Conservation (phyloP, 148 eudicot species). For the Drosera capensis region DNA sequence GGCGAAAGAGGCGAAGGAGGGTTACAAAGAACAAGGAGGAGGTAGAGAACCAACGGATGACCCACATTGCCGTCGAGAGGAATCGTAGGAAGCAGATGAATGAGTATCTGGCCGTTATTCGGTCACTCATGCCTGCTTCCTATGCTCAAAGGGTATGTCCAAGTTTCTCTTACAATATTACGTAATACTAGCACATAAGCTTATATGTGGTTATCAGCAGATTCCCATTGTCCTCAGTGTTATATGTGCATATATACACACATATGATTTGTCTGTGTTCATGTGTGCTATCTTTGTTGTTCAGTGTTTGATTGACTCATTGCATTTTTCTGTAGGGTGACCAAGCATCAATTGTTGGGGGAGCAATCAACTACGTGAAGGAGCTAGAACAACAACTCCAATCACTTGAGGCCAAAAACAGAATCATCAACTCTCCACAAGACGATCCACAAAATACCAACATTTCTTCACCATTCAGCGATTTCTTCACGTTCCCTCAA, state of each 20-base stretch:
- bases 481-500: slow-evolving; percentile 55
- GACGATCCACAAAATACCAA: not conserved
- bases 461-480: slow-evolving; percentile 12
- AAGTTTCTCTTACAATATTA: not conserved
- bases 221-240: not conserved
- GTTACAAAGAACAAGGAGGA: slow-evolving; percentile 58
- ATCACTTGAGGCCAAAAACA: slow-evolving; percentile 10
- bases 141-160: slow-evolving; percentile 66
- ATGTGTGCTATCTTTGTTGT: not conserved
- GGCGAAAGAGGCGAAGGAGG: slow-evolving; percentile 9
- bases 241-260: no score
- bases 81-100: slow-evolving; percentile 86
- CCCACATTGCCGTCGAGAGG: slow-evolving; percentile 84
- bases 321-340: slow-evolving; percentile 13
- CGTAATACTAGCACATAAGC: not conserved
- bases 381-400: slow-evolving; percentile 29
- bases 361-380: slow-evolving; percentile 32
- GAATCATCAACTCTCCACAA: not conserved
- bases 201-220: not conserved
- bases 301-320: not conserved
- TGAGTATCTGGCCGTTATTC: slow-evolving; percentile 58
- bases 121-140: slow-evolving; percentile 72
- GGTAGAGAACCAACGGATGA: slow-evolving; percentile 75
- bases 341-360: slow-evolving; percentile 33
- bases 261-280: not conserved